Percentiles rank a stretch among this genome's conserved stretches.
These are phyloP conservation scores for Calonectria naviculata DNA, from an alignment of 2,329 filamentous ascomycete species.

Conservation along the genomic window DNA sequence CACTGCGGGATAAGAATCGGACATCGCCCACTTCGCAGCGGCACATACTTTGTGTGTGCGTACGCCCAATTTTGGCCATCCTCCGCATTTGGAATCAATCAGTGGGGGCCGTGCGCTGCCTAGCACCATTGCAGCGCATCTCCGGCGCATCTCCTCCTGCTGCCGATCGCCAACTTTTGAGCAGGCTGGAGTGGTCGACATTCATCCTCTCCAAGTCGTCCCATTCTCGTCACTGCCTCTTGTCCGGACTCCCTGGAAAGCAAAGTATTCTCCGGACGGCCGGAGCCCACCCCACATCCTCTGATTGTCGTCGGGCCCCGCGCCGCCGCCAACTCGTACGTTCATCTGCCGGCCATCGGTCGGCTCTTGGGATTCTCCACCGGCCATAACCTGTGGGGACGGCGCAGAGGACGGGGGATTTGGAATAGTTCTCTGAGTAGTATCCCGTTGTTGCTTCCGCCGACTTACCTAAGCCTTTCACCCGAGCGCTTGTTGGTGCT, in stretches of 20 bases:
- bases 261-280: neutral
- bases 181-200: neutral
- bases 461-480: slow-evolving; percentile 16
- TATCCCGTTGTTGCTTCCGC: neutral
- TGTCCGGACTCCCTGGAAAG: neutral
- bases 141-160: neutral
- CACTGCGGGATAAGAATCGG: neutral
- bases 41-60: neutral
- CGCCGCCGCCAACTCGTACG: slow-evolving; percentile 5
- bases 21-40: neutral
- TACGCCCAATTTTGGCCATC: neutral
- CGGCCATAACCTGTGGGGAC: slow-evolving; percentile 8
- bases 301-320: slow-evolving; percentile 1
- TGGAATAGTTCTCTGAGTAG: neutral
- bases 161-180: slow-evolving; percentile 2
- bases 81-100: slow-evolving; percentile 1
- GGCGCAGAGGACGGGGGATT: neutral
- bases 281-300: neutral
- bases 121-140: slow-evolving; percentile 4
- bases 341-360: slow-evolving; percentile 14
- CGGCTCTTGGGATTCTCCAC: slow-evolving; percentile 14
- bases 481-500: slow-evolving; percentile 9
- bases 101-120: slow-evolving; percentile 11
- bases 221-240: neutral
- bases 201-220: neutral